Base-by-base conservation (phyloP, 441 rosid genomes). In the Gossypium armourianum region DNA sequence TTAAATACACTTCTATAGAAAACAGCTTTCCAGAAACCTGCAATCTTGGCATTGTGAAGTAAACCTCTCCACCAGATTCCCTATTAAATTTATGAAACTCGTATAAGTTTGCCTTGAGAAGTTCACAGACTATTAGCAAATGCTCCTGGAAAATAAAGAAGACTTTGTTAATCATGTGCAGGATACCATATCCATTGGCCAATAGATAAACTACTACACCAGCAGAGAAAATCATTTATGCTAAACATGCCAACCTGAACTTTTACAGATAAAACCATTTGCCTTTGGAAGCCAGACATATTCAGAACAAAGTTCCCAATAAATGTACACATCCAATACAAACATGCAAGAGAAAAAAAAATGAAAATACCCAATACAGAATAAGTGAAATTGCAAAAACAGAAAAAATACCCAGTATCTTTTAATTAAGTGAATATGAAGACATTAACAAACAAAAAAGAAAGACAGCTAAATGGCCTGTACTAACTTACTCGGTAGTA, bases 21-120 rank as follows among this genome's bases (percentile, higher is more conserved):
- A 77, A 77, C 24, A 56, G 47, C 26, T 74, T 21, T 63, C 10
- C 6, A 72, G 80, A 67, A 69, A 94, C 97, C 97, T 94, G 99
- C 83, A 94, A 84, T 86, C 99, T 89, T 54, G 96, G 97, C 98
- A 93, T 90, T 53, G 98, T 93, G 84, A 93, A 93, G 82, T 93
- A 93, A 74, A 93, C 98, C 81, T 93, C 98, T 68, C 98, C 98
- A 68, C 98, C 97, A 21, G 97, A 93, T 78, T 93, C 98, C 80
- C 98, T 84, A 79, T 93, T 93, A 80, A 93, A 93, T 77, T 91
- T 93, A 76, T 93, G 97, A 76, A 93, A 93, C 85, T 93, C 98
- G 0, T 93, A 93, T 49, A 93, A 82, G 80, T 93, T 93, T 72
- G 97, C 98, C 84, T 93, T 93, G 68, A 93, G 95, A 77, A 93